Base-by-base conservation (phyloP, 768 basidiomycete genomes). In the Boletus reticuloceps region DNA sequence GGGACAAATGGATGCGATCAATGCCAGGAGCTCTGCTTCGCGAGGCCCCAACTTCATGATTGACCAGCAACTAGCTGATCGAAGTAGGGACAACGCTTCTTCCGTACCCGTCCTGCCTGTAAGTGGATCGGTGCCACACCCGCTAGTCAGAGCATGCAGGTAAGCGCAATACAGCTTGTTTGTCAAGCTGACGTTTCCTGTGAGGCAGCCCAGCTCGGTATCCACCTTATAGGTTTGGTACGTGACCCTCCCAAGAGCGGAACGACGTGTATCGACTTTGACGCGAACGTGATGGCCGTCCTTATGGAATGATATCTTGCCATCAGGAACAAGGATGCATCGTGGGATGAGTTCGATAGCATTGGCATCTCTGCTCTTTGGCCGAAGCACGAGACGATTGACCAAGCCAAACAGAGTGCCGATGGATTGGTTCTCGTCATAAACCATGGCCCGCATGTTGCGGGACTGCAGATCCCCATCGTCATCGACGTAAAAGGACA, bases 401-500 rank as follows among this genome's bases (percentile, higher is more conserved):
- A 45, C 38, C 34, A 82, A 59, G 17, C 81, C 82, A 36, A 79
- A 71, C 61, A 83, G 63, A 1, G 78, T 75, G 1, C 78, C 78
- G 1, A 65, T 64, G 1, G 69, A 77, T 52, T 81, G 81, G 32
- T 66, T 47, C 2, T 48, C 2, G 49, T 80, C 77, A 19, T 80
- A 66, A 17, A 76, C 62, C 70, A 78, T 79, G 20, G 65, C 69
- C 13, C 73, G 72, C 32, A 79, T 66, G 38, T 77, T 77, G 10
- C 55, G 65, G 34, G 74, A 80, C 53, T 76, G 73, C 20, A 82
- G 60, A 22, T 68, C 60, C 14, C 64, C 61, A 3, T 62, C 63
- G 1, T 64, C 43, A 31, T 73, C 68, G 20, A 78, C 32, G 44
- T 71, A 72, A 50, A 82, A 82, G 1, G 71, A 67, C 9, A 82